These are phyloP conservation scores for Cairneyella variabilis DNA, from an alignment of 495 filamentous ascomycete species.

Conservation along the genomic window DNA sequence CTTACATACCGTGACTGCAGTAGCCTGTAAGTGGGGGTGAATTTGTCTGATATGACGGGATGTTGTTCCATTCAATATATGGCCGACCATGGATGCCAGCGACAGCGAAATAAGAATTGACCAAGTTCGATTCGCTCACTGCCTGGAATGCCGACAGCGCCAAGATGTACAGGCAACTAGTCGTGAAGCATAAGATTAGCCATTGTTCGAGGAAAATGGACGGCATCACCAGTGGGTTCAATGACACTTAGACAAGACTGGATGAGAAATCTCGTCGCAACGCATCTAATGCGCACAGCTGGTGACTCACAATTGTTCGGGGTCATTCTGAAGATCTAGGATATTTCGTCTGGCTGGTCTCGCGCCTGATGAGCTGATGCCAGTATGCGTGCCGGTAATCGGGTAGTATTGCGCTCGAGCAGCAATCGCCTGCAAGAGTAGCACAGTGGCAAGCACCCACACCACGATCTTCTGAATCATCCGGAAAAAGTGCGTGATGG, in stretches of 20 bases:
- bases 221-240: too few relatives aligned
- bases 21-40: constrained; percentile 32
- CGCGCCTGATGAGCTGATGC: constrained; percentile 1
- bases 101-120: constrained; percentile 44
- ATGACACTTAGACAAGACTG: too few relatives aligned
- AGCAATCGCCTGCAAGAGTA: neutral
- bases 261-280: too few relatives aligned
- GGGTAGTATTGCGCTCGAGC: constrained; percentile 3
- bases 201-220: too few relatives aligned
- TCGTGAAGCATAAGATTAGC: neutral
- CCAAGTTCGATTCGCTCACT: constrained; percentile 34
- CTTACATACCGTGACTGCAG: constrained; percentile 37
- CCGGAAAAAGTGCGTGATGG: neutral
- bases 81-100: constrained; percentile 52
- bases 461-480: neutral
- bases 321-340: constrained; percentile 21
- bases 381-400: constrained; percentile 17
- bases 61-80: constrained; percentile 43
- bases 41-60: constrained; percentile 28
- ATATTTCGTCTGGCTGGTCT: constrained; percentile 21
- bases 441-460: neutral
- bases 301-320: too few relatives aligned
- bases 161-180: constrained; percentile 37
- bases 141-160: constrained; percentile 38
- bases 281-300: too few relatives aligned